Evolutionary conservation across 129 eudicot species (phyloP), one percentile per base, ranked within the genome.

Genomic region (Artemisia argyi): DNA sequence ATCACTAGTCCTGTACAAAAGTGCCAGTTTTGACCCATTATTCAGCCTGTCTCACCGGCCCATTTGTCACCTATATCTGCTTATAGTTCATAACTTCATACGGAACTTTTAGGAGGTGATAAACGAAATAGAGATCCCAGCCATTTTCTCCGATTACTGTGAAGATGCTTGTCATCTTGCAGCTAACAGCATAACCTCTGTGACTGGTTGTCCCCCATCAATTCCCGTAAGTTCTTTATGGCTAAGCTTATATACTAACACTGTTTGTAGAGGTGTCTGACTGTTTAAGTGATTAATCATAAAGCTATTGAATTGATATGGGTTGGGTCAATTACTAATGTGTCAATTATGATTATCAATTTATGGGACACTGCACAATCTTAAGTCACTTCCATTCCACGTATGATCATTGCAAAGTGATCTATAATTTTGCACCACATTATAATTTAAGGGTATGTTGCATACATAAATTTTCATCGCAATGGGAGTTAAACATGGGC

Each of bases 131-230:
- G 78, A 86, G 15, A 85, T 86, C 44, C 93, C 96, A 64, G 92
- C 89, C 68, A 75, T 94, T 78, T 90, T 94, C 72, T 80, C 97
- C 7, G 98, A 94, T 86, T 92, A 83, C 71, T 92, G 98, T 80
- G 96, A 92, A 82, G 95, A 92, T 85, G 98, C 98, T 83, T 83
- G 80, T 54, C 76, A 85, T 89, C 81, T 89, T 46, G 98, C 98
- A 39, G 84, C 84, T 68, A 51, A 60, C 73, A 87, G 90, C 55
- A 69, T 89, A 54, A 82, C 84, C 81, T 77, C 84, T 9, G 76
- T 76, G 51, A 87, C 92, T 15, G 81, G 83, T 64, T 12, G 53
- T 75, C 61, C 85, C 57, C 87, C 79, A 20, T 42, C 78, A 11
- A 76, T 93, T 76, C 92, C 85, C 10, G 98, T 93, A 56, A 42